phyloP scores from a whole-genome alignment of 306 rosid species.

The Malus sieversii region DNA sequence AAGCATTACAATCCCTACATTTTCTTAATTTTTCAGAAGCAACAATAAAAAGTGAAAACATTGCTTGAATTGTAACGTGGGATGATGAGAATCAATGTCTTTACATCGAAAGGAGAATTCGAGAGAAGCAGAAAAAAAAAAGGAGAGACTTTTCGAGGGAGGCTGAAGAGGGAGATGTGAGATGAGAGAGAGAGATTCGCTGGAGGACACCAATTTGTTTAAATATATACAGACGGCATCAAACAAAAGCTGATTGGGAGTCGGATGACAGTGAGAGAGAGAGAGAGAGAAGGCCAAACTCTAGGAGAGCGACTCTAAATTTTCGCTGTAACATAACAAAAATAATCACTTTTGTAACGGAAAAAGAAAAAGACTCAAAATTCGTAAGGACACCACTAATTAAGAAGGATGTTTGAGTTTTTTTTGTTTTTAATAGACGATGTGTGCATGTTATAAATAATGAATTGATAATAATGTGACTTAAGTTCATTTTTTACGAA shows the following conservation, averaged over 20 bases:
- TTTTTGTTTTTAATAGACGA: too few relatives aligned
- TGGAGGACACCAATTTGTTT: neutral
- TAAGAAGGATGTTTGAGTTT: too few relatives aligned
- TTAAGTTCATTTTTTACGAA: too few relatives aligned
- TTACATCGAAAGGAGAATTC: slow-evolving; percentile 3
- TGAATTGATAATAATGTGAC: fast-evolving
- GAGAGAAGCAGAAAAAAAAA: neutral
- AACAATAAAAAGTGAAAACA: neutral
- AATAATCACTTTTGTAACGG: neutral
- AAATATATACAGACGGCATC: neutral
- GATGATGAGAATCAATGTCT: neutral
- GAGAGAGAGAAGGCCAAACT: neutral
- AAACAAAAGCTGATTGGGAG: neutral
- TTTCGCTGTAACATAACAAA: neutral
- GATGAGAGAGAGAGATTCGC: neutral
- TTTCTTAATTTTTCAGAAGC: neutral
- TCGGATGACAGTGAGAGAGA: neutral
- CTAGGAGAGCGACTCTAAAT: neutral
- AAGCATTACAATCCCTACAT: neutral
- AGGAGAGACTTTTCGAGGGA: neutral
- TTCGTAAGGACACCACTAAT: too few relatives aligned
- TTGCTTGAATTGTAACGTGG: neutral
- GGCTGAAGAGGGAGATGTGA: neutral
- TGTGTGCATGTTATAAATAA: too few relatives aligned
- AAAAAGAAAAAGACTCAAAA: neutral